Percentiles rank a stretch among this genome's conserved stretches.
Evolutionary conservation across 176 grass and related monocot species (phyloP).

Genomic region (Luzula sylvatica): DNA sequence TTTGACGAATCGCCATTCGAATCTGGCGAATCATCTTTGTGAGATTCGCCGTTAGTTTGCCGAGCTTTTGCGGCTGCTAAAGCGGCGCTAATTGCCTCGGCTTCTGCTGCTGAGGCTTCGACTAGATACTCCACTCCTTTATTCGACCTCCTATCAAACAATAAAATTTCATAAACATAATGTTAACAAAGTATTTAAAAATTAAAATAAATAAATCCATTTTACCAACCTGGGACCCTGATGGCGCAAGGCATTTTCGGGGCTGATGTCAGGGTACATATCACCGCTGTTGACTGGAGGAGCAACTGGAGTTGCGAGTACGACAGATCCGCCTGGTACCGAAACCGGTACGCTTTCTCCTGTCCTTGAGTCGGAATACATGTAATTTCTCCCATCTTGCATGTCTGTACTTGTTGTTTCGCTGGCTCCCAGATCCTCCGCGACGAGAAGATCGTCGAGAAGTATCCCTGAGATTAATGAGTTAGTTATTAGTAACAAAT

Average conservation of each 20-base stretch:
- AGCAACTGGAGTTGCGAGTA: conserved; percentile 87
- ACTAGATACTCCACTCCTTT: conserved; percentile 44
- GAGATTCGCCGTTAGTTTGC: conserved; percentile 26
- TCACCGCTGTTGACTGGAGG: conserved; percentile 76
- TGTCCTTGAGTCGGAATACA: conserved; percentile 50
- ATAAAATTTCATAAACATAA: too few species aligned
- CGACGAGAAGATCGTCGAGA: conserved; percentile 87
- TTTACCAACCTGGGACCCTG: conserved; percentile 70
- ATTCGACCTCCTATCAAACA: conserved; percentile 27
- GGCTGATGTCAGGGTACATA: conserved; percentile 73
- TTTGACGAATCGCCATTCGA: conserved; percentile 24
- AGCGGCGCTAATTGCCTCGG: conserved; percentile 47
- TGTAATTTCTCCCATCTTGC: conserved; percentile 54
- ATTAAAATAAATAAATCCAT: too few species aligned
- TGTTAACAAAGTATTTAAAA: too few species aligned
- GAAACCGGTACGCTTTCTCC: conserved; percentile 43
- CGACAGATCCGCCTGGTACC: conserved; percentile 65
- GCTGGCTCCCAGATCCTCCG: conserved; percentile 93
- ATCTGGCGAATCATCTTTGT: conserved; percentile 10
- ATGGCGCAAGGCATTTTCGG: conserved; percentile 63
- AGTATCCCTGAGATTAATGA: conserved; percentile 54
- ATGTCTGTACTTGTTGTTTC: conserved; percentile 53
- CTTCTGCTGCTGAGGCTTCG: conserved; percentile 49
- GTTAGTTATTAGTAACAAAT: neutral
- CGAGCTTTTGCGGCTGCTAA: conserved; percentile 42